A percentile compares a stretch with the other conserved stretches of the same genome.
Conservation (phyloP, 2,329 filamentous ascomycete species). For the Neofusicoccum cordaticola region DNA sequence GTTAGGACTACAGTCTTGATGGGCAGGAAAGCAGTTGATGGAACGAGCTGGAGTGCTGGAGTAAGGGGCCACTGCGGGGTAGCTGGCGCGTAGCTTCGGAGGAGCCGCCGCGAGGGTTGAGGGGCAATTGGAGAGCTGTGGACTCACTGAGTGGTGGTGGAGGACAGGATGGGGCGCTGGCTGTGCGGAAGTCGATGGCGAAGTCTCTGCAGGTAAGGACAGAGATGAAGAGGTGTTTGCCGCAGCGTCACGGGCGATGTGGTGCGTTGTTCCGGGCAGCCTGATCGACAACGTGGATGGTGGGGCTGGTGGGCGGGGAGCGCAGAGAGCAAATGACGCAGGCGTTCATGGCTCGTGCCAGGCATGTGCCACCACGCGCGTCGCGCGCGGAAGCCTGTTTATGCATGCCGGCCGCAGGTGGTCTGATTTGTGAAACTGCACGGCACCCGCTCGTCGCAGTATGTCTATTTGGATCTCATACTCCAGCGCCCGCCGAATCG, state of each 20-base stretch:
- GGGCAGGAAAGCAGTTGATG: neutral
- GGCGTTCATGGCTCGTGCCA: conserved; percentile 9
- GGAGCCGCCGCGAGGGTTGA: neutral
- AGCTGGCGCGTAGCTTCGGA: neutral
- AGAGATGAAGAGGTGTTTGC: neutral
- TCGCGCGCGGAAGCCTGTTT: neutral
- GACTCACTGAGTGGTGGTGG: neutral
- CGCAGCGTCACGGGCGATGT: neutral
- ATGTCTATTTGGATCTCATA: neutral
- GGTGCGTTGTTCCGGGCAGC: neutral
- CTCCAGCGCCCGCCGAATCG: neutral
- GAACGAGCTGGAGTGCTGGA: neutral
- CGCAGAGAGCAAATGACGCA: neutral
- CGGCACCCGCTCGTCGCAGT: neutral
- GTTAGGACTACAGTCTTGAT: neutral
- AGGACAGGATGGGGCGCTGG: neutral
- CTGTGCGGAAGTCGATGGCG: neutral
- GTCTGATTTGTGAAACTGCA: neutral
- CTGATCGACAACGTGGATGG: conserved; percentile 7
- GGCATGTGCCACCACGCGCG: neutral
- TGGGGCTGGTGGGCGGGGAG: neutral
- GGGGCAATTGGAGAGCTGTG: neutral
- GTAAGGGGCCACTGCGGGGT: conserved; percentile 5
- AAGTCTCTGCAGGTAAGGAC: neutral
- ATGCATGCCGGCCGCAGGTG: neutral